Evolutionary conservation across 225 moss, liverwort and hornwort species (phyloP).

Genomic region (Marchantia polymorpha): DNA sequence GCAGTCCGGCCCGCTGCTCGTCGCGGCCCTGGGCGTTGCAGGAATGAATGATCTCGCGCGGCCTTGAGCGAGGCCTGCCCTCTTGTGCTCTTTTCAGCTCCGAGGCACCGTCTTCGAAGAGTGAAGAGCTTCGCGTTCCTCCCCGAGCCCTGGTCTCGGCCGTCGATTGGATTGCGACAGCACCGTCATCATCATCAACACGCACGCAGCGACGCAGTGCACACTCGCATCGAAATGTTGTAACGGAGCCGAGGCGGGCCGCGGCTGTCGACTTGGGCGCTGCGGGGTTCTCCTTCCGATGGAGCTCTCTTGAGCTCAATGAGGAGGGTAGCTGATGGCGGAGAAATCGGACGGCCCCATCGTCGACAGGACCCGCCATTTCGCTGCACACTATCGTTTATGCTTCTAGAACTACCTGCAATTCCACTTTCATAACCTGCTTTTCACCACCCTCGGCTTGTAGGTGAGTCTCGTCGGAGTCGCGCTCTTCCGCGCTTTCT

Average conservation of each 20-base stretch:
- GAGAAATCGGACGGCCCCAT: slow-evolving; percentile 65
- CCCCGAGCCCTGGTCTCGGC: not conserved
- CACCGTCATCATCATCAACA: not conserved
- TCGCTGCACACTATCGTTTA: not conserved
- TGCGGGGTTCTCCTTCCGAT: not conserved
- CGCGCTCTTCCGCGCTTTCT: not conserved
- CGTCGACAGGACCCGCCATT: slow-evolving; percentile 33
- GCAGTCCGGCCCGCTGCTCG: not conserved
- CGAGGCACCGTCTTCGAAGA: not conserved
- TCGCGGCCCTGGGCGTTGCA: not conserved
- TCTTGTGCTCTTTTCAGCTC: not conserved
- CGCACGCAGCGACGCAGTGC: too few relatives aligned
- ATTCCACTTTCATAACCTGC: slow-evolving; percentile 11
- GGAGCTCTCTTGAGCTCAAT: slow-evolving; percentile 20
- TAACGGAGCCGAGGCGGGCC: slow-evolving; percentile 1
- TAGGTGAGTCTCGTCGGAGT: not conserved
- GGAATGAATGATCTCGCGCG: not conserved
- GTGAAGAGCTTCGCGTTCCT: not conserved
- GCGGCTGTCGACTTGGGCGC: not conserved
- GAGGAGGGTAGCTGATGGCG: slow-evolving; percentile 59
- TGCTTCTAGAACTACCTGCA: slow-evolving; percentile 11
- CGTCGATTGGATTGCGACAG: not conserved
- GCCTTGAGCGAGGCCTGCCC: not conserved
- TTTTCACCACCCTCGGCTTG: not conserved
- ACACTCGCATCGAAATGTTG: not conserved